A percentile compares a stretch with the other conserved stretches of the same genome.
These are phyloP conservation scores for Dendrobium nobile DNA, from an alignment of 106 monocot species.

Conservation along the genomic window DNA sequence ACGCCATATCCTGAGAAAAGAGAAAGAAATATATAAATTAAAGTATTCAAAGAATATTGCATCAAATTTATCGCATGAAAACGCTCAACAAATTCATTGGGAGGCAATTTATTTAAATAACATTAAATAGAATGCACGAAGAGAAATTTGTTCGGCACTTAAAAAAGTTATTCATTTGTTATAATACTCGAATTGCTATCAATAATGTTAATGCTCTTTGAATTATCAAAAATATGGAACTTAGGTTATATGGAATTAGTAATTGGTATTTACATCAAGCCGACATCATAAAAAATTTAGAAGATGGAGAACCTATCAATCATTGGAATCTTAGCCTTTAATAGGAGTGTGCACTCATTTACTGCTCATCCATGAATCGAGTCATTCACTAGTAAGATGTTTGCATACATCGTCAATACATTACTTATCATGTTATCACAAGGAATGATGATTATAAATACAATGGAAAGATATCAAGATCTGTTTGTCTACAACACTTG, in stretches of 20 bases:
- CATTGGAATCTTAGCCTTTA: conserved; percentile 71
- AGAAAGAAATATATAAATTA: too few relatives aligned
- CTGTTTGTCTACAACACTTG: too few relatives aligned
- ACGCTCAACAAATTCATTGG: too few relatives aligned
- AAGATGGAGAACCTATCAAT: conserved; percentile 93
- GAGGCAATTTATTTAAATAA: too few relatives aligned
- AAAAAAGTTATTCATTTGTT: too few relatives aligned
- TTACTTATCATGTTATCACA: conserved; percentile 76
- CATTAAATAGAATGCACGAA: too few relatives aligned
- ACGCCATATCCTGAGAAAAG: too few relatives aligned
- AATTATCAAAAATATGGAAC: not conserved
- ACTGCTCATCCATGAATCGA: conserved; percentile 94
- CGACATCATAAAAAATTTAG: conserved; percentile 75
- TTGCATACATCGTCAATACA: conserved; percentile 46
- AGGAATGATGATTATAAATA: conserved; percentile 17
- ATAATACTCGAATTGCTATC: not conserved
- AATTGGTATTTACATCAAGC: conserved; percentile 2
- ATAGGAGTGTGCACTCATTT: conserved; percentile 65
- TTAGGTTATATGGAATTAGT: not conserved
- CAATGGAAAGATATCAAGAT: too few relatives aligned
- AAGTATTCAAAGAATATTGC: too few relatives aligned
- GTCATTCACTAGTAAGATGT: conserved; percentile 82
- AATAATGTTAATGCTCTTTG: not conserved
- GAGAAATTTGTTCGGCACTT: too few relatives aligned
- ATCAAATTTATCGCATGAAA: too few relatives aligned